Evolutionary conservation across 345 rosid genomes (phyloP).

Genomic region (Crucihimalaya himalaica): DNA sequence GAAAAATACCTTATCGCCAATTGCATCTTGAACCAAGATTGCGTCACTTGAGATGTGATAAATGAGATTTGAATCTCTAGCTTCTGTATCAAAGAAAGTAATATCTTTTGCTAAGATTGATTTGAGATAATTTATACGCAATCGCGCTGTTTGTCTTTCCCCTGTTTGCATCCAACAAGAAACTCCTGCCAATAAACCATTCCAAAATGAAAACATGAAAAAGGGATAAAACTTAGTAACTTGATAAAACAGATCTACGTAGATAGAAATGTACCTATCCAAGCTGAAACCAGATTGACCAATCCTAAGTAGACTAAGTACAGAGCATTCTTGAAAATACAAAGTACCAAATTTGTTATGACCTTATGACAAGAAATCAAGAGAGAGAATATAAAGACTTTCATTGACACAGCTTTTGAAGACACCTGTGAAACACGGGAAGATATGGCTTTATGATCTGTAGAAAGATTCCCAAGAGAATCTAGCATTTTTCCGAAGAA

Average conservation of each 20-base stretch:
- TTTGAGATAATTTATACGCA: slow-evolving; percentile 69
- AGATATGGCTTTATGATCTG: slow-evolving; percentile 54
- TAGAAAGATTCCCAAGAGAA: slow-evolving; percentile 64
- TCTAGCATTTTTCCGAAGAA: slow-evolving; percentile 70
- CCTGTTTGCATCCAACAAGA: slow-evolving; percentile 83
- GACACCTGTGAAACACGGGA: slow-evolving; percentile 65
- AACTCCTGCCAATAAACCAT: slow-evolving; percentile 35
- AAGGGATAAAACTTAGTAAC: background rate
- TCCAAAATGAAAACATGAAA: slow-evolving; percentile 3
- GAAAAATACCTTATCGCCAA: slow-evolving; percentile 71
- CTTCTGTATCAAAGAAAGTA: slow-evolving; percentile 73
- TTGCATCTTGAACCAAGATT: slow-evolving; percentile 82
- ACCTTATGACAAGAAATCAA: background rate
- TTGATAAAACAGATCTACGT: background rate
- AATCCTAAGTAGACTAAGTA: slow-evolving; percentile 71
- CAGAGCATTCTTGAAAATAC: slow-evolving; percentile 57
- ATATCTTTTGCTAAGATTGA: slow-evolving; percentile 63
- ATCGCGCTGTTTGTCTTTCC: slow-evolving; percentile 78
- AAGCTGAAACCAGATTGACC: slow-evolving; percentile 56
- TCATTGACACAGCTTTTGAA: background rate
- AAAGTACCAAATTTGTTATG: background rate
- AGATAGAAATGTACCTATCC: slow-evolving; percentile 57
- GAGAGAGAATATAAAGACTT: background rate
- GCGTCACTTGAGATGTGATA: slow-evolving; percentile 82
- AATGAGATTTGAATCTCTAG: slow-evolving; percentile 64